Conservation (phyloP, 352 stramenopile genomes). For the Hyaloperonospora brassicae region DNA sequence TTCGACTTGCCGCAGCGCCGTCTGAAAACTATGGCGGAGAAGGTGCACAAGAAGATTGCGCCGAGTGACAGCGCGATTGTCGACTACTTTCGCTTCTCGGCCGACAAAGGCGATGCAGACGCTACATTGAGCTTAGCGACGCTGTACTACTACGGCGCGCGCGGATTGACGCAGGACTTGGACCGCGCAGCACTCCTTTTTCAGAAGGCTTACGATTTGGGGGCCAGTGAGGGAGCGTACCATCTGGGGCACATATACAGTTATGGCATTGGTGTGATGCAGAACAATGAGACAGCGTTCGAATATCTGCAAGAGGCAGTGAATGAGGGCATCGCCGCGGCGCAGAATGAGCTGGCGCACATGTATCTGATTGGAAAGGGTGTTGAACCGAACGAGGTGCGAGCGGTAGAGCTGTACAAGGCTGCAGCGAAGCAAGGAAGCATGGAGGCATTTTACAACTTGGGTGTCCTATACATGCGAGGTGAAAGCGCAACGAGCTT, state of each 20-base stretch:
- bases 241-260: conserved; percentile 79
- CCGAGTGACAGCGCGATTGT: conserved; percentile 70
- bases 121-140: conserved; percentile 80
- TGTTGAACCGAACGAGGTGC: conserved; percentile 38
- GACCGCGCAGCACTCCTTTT: conserved; percentile 49
- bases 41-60: conserved; percentile 72
- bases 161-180: conserved; percentile 67
- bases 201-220: conserved; percentile 66
- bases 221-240: conserved; percentile 55
- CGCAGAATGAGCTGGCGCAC: conserved; percentile 72
- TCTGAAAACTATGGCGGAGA: conserved; percentile 66
- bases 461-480: conserved; percentile 75
- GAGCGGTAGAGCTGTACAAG: conserved; percentile 65
- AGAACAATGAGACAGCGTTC: conserved; percentile 61
- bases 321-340: conserved; percentile 67
- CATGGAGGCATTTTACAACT: conserved; percentile 85
- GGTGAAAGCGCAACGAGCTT: conserved; percentile 23
- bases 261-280: conserved; percentile 64
- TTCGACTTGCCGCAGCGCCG: conserved; percentile 67
- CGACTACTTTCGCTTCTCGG: conserved; percentile 88
- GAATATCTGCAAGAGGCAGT: conserved; percentile 65
- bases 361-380: conserved; percentile 76
- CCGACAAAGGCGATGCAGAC: conserved; percentile 79
- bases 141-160: conserved; percentile 76
- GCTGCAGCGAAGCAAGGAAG: conserved; percentile 73